Percentiles rank a stretch among this genome's conserved stretches.
phyloP scores from a whole-genome alignment of 805 yeast species.

The Saturnispora zaruensis region DNA sequence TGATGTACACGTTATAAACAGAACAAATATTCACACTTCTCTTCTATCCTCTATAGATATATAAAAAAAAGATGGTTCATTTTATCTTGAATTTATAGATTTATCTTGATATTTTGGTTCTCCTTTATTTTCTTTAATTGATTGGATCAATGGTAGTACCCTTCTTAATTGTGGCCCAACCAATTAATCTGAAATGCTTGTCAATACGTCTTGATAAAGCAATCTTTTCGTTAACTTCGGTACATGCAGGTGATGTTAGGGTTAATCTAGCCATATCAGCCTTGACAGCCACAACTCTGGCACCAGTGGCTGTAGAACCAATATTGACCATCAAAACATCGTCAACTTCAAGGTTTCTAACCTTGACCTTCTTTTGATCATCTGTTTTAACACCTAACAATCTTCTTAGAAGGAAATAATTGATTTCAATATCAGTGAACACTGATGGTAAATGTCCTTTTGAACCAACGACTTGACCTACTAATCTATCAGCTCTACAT shows the following conservation, averaged over 20 bases:
- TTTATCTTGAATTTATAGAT: neutral
- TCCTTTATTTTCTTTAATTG: conserved; percentile 27
- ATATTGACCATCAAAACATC: conserved; percentile 98
- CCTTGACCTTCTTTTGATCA: conserved; percentile 95
- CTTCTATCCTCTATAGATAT: neutral
- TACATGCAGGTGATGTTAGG: conserved; percentile 96
- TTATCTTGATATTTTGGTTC: neutral
- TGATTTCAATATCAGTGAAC: conserved; percentile 95
- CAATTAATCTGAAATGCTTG: conserved; percentile 99
- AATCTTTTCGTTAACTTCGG: conserved; percentile 95
- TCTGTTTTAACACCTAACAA: conserved; percentile 97
- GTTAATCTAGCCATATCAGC: conserved; percentile 99
- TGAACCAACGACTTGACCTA: conserved; percentile 98
- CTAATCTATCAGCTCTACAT: conserved; percentile 98
- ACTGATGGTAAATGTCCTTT: conserved; percentile 93
- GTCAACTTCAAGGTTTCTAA: conserved; percentile 84
- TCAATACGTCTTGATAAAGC: conserved; percentile 98
- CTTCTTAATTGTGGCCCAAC: conserved; percentile 98
- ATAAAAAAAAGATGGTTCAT: neutral
- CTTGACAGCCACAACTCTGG: conserved; percentile 93
- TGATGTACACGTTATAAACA: conserved; percentile 1
- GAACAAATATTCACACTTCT: neutral
- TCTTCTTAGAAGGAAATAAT: conserved; percentile 93
- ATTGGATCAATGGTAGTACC: conserved; percentile 84
- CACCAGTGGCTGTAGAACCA: conserved; percentile 99